A percentile compares a stretch with the other conserved stretches of the same genome.
Evolutionary conservation across 108 stramenopile genomes (phyloP).

Genomic region (Fistulifera solaris): DNA sequence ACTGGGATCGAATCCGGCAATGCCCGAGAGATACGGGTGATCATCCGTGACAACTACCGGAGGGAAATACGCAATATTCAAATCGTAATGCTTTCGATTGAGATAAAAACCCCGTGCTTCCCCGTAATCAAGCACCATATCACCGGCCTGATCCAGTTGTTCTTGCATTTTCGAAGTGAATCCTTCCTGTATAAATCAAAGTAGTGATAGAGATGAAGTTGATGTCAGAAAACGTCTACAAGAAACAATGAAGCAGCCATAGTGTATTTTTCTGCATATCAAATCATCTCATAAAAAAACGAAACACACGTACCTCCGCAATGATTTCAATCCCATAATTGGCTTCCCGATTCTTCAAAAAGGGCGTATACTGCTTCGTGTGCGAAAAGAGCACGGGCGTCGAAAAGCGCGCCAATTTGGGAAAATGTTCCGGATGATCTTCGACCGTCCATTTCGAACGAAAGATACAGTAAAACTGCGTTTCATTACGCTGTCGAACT

Average conservation of each 20-base stretch:
- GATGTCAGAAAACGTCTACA: too few species aligned
- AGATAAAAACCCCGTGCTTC: slow-evolving; percentile 23
- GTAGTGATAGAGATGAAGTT: background rate
- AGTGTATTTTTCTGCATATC: slow-evolving; percentile 18
- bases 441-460: slow-evolving; percentile 31
- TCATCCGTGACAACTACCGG: slow-evolving; percentile 28
- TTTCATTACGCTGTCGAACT: background rate
- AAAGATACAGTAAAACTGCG: slow-evolving; percentile 39
- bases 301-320: slow-evolving; percentile 13
- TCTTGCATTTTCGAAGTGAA: slow-evolving; percentile 26
- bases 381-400: slow-evolving; percentile 20
- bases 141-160: slow-evolving; percentile 28
- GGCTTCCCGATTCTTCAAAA: slow-evolving; percentile 28
- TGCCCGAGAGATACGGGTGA: slow-evolving; percentile 24
- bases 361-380: slow-evolving; percentile 31
- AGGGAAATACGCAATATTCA: slow-evolving; percentile 21
- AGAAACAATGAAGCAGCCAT: slow-evolving; percentile 29
- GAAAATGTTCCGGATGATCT: slow-evolving; percentile 36
- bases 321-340: slow-evolving; percentile 32
- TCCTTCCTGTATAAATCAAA: slow-evolving; percentile 19
- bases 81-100: slow-evolving; percentile 25
- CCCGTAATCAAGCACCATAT: slow-evolving; percentile 15
- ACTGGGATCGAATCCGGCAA: slow-evolving; percentile 29
- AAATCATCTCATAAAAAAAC: background rate
- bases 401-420: slow-evolving; percentile 18